Base-by-base conservation (phyloP, 257 asterid species). In the Primulina huaijiensis region DNA sequence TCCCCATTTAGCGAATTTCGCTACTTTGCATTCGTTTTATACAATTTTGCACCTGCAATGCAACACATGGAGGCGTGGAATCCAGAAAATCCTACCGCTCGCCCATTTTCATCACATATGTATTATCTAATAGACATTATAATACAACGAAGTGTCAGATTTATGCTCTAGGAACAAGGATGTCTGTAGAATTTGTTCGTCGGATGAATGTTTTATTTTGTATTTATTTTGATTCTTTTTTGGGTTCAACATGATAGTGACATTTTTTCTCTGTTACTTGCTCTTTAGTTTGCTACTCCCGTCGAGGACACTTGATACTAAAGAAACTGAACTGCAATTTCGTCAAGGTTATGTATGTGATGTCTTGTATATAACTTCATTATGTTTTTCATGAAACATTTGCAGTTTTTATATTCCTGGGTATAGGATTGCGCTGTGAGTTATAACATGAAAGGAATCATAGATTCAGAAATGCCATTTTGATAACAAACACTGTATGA, bases 11-110 rank as follows among this genome's bases (percentile, higher is more conserved):
- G 7, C 25, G 1, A 31, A 57, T 53, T 66, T 43, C 58, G 29
- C 56, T 60, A 65, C 62, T 59, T 74, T 38, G 53, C 71, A 74
- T 76, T 72, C 76, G 52, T 72, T 81, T 62, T 74, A 69, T 81
- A 67, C 21, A 17, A 82, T 71, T 76, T 52, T 65, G 72, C 71
- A 34, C 80, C 71, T 71, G 65, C 53, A 70, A 14, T 27, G 46
- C 60, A 25, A 62, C 61, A 62, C 65, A 66, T 58, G 11, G 71
- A 68, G 70, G 75, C 34, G 74, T 52, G 56, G 59, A 10, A 72
- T 55, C 77, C 4, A 40, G 30, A 61, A 68, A 50, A 43, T 57
- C 57, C n/a, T 55, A 9, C 68, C 37, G 35, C 20, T 64, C 30
- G 35, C 50, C 76, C 72, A 17, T 67, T 62, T 62, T 35, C 53